Evolutionary conservation across 352 stramenopile genomes (phyloP), one percentile per base, ranked within the genome.

Genomic region (Globisporangium emineosum): DNA sequence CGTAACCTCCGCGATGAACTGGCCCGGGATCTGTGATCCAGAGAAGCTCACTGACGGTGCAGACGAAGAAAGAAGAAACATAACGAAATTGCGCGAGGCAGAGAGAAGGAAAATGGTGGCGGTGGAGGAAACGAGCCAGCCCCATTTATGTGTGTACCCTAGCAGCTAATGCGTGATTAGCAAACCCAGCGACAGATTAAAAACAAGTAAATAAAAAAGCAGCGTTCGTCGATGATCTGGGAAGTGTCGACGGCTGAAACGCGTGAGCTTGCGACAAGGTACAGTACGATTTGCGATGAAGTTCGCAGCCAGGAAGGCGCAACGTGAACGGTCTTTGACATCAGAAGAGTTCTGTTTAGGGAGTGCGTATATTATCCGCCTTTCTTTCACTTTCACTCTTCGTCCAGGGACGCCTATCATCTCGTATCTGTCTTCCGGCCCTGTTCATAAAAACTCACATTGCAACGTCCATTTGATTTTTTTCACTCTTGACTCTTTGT

Each of bases 1-100:
- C 84, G 84, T 42, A 81, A 51, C 33, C 62, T 93, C 17, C 81
- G 84, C 17, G 84, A 93, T 32, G 82, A 93, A 29, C 74, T 93
- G 5, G 75, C 77, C 9, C 73, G 79, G 4, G 56, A 72, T 21
- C 43, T 81, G 47, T 81, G 51, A 59, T 50, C 47, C 47, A 17
- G 17, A 54, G 13, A n/a, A 4, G 25, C 10, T 7, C 1, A 8
- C 27, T n/a, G 51, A 45, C n/a, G 40, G 40, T 21, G 17, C 40
- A 23, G 17, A n/a, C 37, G 15, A 45, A n/a, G 37, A 45, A 23
- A 0, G 8, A 47, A 47, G 17, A 47, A 21, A 2, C 21, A 47
- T 2, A 47, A 23, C 17, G 6, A 23, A 9, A 21, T 10, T 45
- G 13, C 40, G 40, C 8, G 5, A 45, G 10, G 17, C 40, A 6